phyloP scores from a whole-genome alignment of 108 stramenopile genomes.

The Mediolabrus comicus region DNA sequence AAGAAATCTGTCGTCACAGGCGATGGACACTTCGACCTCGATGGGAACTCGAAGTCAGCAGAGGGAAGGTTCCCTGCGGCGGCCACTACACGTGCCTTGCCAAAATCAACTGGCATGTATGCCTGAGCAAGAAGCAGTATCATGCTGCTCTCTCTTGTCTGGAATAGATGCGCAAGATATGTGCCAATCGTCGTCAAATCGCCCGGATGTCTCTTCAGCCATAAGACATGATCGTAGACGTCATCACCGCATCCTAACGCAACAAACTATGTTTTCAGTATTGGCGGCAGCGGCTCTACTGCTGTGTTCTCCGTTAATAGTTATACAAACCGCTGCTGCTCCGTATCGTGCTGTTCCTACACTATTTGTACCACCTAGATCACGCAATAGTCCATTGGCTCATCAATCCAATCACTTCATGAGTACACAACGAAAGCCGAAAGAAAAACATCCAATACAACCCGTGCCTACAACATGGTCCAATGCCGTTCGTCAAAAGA shows the following conservation, averaged over 20 bases:
- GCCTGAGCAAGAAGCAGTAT: background rate
- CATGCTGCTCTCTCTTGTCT: background rate
- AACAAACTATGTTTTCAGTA: background rate
- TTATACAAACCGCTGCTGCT: background rate
- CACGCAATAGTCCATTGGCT: background rate
- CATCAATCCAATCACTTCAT: slow-evolving; percentile 4
- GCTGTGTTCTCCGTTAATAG: background rate
- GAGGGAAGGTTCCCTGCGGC: background rate
- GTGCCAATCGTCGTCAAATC: background rate
- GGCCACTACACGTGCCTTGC: background rate
- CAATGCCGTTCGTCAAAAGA: slow-evolving; percentile 36
- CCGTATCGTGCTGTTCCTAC: background rate
- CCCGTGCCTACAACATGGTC: slow-evolving; percentile 19
- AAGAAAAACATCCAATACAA: background rate
- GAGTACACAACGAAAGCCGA: slow-evolving; percentile 12
- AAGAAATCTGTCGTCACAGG: background rate
- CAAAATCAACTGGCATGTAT: too few relatives aligned
- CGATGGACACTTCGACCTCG: background rate
- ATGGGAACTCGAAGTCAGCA: background rate
- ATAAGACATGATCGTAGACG: background rate
- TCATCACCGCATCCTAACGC: background rate
- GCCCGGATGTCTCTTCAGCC: background rate
- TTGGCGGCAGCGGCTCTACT: slow-evolving; percentile 3
- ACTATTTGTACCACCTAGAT: slow-evolving; percentile 2
- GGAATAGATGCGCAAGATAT: background rate